Base-by-base conservation (phyloP, 2,329 filamentous ascomycete genomes). In the Fusarium haematococcum region DNA sequence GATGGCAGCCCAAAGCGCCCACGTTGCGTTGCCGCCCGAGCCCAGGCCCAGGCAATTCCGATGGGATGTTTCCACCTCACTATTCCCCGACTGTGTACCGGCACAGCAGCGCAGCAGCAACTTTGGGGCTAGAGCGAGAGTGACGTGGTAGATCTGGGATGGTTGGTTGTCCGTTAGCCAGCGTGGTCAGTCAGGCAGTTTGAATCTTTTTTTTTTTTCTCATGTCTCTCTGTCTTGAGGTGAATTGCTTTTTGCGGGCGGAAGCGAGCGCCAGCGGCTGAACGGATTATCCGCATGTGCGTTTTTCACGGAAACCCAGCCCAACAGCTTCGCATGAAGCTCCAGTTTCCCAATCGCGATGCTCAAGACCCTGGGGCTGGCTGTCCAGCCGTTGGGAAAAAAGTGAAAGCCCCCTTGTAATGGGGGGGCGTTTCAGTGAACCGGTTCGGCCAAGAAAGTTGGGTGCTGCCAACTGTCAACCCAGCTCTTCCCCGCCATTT, bases 131-230 rank as follows among this genome's bases (percentile, higher is more conserved):
- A 54, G 65, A 75, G 71, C 33, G 65, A 45, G 48, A 75, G 73
- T 75, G 73, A 76, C 73, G 73, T 75, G 73, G 73, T 76, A 67
- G 68, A 76, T 64, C 43, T 63, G 62, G 71, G 73, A 72, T 58
- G 66, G 67, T 50, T 59, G 25, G 59, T 65, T 69, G 37, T 56
- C 69, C 68, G 64, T 35, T 39, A 50, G 59, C 60, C 64, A 56
- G 37, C 60, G 37, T 65, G 39, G 23, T 35, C 48, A 41, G 50
- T 20, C 54, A 54, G 32, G 32, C 32, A 39, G 43, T 32, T 54
- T 54, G 48, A n/a, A 50, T 50, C 45, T 30, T 30, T 54, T 32
- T 52, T 30, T 30, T 20, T 52, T 20, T n/a, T 30, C 37, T 8
- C 33, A 6, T 14, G 33, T 35, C 18, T 43, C 30, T 61, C 37